Evolutionary conservation across 805 yeast species (phyloP).

Genomic region (Kuraishia piskuri): DNA sequence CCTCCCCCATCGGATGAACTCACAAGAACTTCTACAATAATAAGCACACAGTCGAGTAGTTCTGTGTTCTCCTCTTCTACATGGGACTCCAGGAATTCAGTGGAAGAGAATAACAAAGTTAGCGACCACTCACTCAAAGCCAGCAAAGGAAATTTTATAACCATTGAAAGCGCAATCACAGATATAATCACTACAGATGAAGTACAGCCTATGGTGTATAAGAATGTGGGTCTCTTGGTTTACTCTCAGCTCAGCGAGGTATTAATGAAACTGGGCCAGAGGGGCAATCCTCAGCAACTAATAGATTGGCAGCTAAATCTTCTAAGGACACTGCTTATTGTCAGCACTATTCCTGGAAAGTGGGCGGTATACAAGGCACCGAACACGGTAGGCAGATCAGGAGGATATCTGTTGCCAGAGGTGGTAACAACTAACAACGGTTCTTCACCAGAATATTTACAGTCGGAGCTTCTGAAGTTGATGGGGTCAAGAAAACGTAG

Average conservation of each 20-base stretch:
- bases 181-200: constrained; percentile 10
- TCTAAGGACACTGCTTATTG: constrained; percentile 36
- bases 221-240: constrained; percentile 16
- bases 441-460: constrained; percentile 4
- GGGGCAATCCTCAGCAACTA: constrained; percentile 11
- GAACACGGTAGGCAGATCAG: background rate
- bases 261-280: constrained; percentile 5
- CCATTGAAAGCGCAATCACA: constrained; percentile 10
- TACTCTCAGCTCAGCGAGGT: constrained; percentile 16
- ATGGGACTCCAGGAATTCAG: background rate
- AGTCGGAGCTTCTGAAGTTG: constrained; percentile 16
- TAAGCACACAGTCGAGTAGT: background rate
- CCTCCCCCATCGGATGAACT: background rate
- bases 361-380: constrained; percentile 7
- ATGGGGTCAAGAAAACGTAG: constrained; percentile 2
- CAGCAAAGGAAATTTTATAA: background rate
- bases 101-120: background rate
- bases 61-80: background rate
- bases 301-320: constrained; percentile 47
- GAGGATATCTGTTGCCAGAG: background rate
- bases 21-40: background rate
- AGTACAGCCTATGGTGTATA: background rate
- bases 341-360: constrained; percentile 8
- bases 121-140: background rate
- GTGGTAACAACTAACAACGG: background rate